Evolutionary conservation across 164 flowering plant genomes (phyloP).

Genomic region (Pachysandra terminalis): DNA sequence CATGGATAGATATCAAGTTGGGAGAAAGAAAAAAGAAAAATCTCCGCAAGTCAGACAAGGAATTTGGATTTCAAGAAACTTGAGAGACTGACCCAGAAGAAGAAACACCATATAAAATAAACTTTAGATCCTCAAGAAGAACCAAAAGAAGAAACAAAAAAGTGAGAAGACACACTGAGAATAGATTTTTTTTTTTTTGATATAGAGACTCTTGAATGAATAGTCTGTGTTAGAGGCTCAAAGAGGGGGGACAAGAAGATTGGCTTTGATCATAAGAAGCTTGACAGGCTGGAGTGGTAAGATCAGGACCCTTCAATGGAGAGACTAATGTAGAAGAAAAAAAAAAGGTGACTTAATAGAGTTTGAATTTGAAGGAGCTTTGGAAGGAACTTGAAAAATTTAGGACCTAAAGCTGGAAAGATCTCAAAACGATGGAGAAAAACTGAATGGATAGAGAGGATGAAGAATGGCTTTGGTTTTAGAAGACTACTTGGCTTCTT

Average conservation of each 20-base stretch:
- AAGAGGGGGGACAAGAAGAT: too few relatives aligned
- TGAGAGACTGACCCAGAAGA: background rate
- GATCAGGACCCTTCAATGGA: background rate
- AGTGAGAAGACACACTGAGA: too few relatives aligned
- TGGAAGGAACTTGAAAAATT: background rate
- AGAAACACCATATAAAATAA: too few relatives aligned
- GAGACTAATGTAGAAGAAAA: background rate
- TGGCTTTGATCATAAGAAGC: too few relatives aligned
- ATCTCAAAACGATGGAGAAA: background rate
- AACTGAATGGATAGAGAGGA: background rate
- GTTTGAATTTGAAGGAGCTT: background rate
- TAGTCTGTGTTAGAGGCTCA: too few relatives aligned
- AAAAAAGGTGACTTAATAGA: too few relatives aligned
- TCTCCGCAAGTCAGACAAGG: slow-evolving; percentile 1
- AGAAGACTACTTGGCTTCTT: slow-evolving; percentile 5
- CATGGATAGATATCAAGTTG: slow-evolving; percentile 20
- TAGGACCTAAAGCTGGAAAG: too few relatives aligned
- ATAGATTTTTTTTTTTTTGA: too few relatives aligned
- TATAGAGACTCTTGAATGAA: too few relatives aligned
- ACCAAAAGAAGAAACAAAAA: too few relatives aligned
- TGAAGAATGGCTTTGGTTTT: slow-evolving; percentile 4
- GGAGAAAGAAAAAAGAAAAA: background rate
- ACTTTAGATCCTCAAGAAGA: too few relatives aligned
- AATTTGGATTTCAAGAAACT: background rate
- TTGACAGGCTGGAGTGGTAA: too few relatives aligned